Conservation (phyloP, 768 basidiomycete genomes). For the Clavulina sp. region DNA sequence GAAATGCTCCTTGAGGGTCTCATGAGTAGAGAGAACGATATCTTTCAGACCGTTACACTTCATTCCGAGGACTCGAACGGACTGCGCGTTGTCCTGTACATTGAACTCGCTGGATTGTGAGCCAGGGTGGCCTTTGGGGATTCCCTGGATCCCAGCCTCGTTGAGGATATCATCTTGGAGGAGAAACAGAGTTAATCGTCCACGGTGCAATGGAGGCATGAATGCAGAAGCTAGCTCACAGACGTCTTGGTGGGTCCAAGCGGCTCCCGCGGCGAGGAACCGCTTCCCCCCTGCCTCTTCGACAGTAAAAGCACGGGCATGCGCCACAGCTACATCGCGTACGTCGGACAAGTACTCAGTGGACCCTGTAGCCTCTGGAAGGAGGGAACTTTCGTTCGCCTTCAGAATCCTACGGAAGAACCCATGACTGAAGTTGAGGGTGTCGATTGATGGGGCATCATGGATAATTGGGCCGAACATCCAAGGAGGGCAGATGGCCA, state of each 20-base stretch:
- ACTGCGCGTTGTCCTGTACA: no score
- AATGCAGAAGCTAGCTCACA: conserved; percentile 6
- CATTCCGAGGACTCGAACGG: conserved; percentile 8
- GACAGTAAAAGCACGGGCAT: conserved; percentile 12
- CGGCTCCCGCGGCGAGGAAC: conserved; percentile 3
- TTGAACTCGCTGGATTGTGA: no score
- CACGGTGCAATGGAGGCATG: no score
- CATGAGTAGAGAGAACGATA: no score
- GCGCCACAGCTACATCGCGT: conserved; percentile 16
- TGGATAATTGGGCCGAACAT: not conserved
- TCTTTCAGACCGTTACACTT: conserved; percentile 4
- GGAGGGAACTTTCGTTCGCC: not conserved
- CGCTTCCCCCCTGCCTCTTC: conserved; percentile 13
- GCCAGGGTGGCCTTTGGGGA: conserved; percentile 8
- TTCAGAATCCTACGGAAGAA: not conserved
- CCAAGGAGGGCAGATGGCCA: conserved; percentile 15
- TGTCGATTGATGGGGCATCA: no score
- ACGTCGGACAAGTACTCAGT: conserved; percentile 16
- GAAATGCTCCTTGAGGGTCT: no score
- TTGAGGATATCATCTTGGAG: conserved; percentile 5
- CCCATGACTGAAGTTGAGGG: no score
- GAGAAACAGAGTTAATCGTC: no score
- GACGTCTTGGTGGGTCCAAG: conserved; percentile 9
- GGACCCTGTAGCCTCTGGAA: not conserved
- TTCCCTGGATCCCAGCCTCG: conserved; percentile 3